Evolutionary conservation across 345 rosid species (phyloP).

Genomic region (Trapa bicornis): DNA sequence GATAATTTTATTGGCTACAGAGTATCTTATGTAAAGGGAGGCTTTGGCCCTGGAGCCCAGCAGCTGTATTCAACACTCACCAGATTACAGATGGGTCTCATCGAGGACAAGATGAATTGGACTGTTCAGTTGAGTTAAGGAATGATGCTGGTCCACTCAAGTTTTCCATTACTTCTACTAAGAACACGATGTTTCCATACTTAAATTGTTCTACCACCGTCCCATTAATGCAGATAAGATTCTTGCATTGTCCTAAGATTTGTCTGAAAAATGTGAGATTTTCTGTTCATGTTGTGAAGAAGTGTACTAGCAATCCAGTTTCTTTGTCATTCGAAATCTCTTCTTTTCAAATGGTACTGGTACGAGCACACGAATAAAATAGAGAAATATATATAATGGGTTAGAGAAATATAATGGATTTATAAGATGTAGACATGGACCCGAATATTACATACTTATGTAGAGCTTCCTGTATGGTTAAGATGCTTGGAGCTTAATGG

Average conservation of each 20-base stretch:
- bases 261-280: not conserved
- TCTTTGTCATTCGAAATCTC: not conserved
- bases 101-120: conserved; percentile 80
- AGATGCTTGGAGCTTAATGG: too few relatives aligned
- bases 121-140: conserved; percentile 42
- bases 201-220: not conserved
- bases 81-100: conserved; percentile 81
- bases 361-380: too few relatives aligned
- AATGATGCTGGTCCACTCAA: not conserved
- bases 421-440: too few relatives aligned
- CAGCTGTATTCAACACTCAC: conserved; percentile 60
- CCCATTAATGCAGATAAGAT: not conserved
- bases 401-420: too few relatives aligned
- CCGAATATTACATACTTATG: not conserved
- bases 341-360: not conserved
- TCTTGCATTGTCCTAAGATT: not conserved
- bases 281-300: not conserved
- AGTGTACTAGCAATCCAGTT: not conserved
- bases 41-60: conserved; percentile 55
- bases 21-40: conserved; percentile 49
- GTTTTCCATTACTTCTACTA: not conserved
- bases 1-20: conserved; percentile 21
- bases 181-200: not conserved
- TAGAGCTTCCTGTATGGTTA: conserved; percentile 1
- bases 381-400: too few relatives aligned